These are phyloP conservation scores for Scutellaria galericulata DNA, from an alignment of 257 asterid genomes.

Conservation along the genomic window DNA sequence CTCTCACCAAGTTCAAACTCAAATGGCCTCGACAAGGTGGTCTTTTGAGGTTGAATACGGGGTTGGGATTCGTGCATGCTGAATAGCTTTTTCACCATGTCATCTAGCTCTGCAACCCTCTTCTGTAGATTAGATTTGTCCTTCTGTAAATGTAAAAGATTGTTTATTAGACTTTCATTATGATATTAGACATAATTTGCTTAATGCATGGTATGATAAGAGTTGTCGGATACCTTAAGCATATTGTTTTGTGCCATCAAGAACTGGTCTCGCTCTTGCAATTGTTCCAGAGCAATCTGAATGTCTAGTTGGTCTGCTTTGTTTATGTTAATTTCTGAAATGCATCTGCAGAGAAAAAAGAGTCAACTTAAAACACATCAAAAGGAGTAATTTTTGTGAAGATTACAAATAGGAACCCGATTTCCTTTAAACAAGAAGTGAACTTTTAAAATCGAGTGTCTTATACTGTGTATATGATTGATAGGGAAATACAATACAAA, in stretches of 20 bases:
- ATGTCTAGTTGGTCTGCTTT: constrained; percentile 59
- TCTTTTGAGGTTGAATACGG: constrained; percentile 43
- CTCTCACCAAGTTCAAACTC: constrained; percentile 50
- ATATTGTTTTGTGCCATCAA: constrained; percentile 78
- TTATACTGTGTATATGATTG: constrained; percentile 8
- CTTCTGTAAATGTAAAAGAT: constrained; percentile 47
- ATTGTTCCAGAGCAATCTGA: constrained; percentile 63
- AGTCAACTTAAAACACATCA: too few species aligned
- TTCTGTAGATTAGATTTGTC: constrained; percentile 71
- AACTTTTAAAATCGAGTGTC: background rate
- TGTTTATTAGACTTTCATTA: constrained; percentile 15
- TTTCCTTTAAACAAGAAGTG: too few species aligned
- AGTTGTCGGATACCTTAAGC: constrained; percentile 58
- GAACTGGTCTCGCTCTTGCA: constrained; percentile 75
- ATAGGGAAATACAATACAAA: constrained; percentile 27
- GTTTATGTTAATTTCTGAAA: constrained; percentile 54
- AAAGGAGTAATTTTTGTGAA: too few species aligned
- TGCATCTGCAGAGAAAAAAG: constrained; percentile 51
- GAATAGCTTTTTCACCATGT: constrained; percentile 60
- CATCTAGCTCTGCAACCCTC: constrained; percentile 71
- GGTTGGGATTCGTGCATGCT: constrained; percentile 47
- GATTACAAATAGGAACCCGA: too few species aligned
- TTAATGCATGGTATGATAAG: background rate
- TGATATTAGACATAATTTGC: background rate
- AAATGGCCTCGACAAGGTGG: constrained; percentile 42